Evolutionary conservation across 805 yeast genomes (phyloP), one percentile per base, ranked within the genome.

Genomic region (Cyberlindnera xylosilytica): DNA sequence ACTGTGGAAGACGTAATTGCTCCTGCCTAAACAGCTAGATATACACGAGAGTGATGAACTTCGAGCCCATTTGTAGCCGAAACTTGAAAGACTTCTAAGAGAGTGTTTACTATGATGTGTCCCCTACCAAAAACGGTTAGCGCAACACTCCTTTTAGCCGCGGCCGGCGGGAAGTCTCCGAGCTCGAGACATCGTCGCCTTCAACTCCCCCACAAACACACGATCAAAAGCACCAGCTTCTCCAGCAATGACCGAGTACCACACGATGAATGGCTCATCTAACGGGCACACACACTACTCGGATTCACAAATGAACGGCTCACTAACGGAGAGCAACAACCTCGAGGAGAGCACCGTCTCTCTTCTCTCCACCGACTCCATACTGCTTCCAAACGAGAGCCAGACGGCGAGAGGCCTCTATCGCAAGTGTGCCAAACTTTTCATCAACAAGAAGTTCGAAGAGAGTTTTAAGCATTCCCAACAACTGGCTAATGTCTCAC

Each of bases 361-460:
- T 5, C 18, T 50, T 8, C 42, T 50, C 8, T 39, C 40, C 7
- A 30, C 23, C n/a, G 38, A 41, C 20, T 27, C 41, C 6, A 19
- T 35, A n/a, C 27, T n/a, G 13, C 19, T 39, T 11, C 36, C 44
- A 4, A 34, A 45, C 9, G 49, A 45, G 29, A 41, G 34, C 28
- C 40, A 42, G 26, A 36, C 48, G 3, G 43, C 44, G 11, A 40
- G 20, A 28, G 38, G 41, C 20, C 38, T 44, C 4, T 57, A 54
- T 34, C 48, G 50, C 11, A 54, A 50, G 32, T 46, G 56, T 15
- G 56, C 60, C 3, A 58, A 49, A 28, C 15, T 50, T 12, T 58
- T 58, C 45, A 47, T 57, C 38, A 57, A 56, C 36, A 54, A 49
- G 47, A 50, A 44, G 36, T 57, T 57, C 34, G 42, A 33, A 3